Conservation (phyloP, 2,329 filamentous ascomycete genomes). For the Teratosphaeria nubilosa region DNA sequence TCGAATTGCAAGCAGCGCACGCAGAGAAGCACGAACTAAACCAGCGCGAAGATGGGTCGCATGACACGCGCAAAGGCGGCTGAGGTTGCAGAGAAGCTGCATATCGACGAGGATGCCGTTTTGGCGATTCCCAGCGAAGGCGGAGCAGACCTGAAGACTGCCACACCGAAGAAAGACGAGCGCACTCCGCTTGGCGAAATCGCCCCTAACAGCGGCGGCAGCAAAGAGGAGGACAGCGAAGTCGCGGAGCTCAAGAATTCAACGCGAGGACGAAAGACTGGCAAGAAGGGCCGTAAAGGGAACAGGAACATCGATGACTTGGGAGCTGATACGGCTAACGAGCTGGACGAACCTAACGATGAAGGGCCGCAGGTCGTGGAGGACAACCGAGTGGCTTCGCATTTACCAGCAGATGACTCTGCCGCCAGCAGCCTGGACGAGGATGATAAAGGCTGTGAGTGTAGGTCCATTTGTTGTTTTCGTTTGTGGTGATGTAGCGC, state of each 20-base stretch:
- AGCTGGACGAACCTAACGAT: constrained; percentile 1
- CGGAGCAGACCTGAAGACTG: constrained; percentile 1
- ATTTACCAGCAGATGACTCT: not conserved
- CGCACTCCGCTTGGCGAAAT: constrained; percentile 32
- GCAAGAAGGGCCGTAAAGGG: constrained; percentile 18
- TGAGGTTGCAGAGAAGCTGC: constrained; percentile 28
- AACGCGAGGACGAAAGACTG: constrained; percentile 25
- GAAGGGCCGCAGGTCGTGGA: not conserved
- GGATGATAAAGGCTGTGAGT: not conserved
- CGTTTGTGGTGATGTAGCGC: constrained; percentile 10
- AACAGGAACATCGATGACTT: constrained; percentile 11
- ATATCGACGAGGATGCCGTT: constrained; percentile 26
- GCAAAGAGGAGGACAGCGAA: constrained; percentile 9
- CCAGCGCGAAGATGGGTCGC: constrained; percentile 17
- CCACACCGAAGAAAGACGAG: constrained; percentile 11
- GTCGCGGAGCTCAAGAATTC: constrained; percentile 19
- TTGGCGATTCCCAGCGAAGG: constrained; percentile 18
- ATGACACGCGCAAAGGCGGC: constrained; percentile 34
- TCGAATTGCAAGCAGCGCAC: not conserved
- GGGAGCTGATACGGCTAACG: constrained; percentile 5
- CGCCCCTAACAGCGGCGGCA: constrained; percentile 25
- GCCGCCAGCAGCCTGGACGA: not conserved
- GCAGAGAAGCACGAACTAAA: not conserved
- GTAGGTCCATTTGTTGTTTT: not conserved
- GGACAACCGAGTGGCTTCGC: not conserved